Evolutionary conservation across 148 eudicot genomes (phyloP), one percentile per base, ranked within the genome.

Genomic region (Silene uniflora): DNA sequence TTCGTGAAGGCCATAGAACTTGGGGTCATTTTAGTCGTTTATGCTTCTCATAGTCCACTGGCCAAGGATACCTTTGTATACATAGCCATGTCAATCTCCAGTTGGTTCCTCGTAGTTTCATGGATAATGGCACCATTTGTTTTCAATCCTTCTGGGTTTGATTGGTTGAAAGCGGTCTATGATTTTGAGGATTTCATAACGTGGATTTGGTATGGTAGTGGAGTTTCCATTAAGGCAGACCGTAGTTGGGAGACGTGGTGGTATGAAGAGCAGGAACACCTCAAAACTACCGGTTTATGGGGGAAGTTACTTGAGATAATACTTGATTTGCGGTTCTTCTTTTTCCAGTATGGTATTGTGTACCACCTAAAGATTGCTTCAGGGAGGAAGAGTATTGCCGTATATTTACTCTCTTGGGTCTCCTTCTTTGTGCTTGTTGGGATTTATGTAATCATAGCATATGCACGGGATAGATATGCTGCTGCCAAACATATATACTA

Each of bases 241-340:
- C 79, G 83, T 76, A 88, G 98, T 81, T 93, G 98, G 98, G 98
- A 93, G 85, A 90, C 93, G 6, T 93, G 98, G 98, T 93, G 98
- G 98, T 88, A 90, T 61, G 98, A 93, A 76, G 98, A 93, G 73
- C 98, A 93, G 67, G 97, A 91, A 65, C 98, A 93, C 83, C 88
- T 93, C 67, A 85, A 91, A 80, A 85, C 87, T 12, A 91, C 95
- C 32, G 95, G 98, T 61, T 83, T 93, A 19, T 93, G 98, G 98
- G 98, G 98, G 13, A 93, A 91, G 78, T 75, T 91, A 76, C 46
- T 93, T 76, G 98, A 93, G 81, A 90, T 93, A 42, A 83, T 91
- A 74, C 59, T 93, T 67, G 95, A 93, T 76, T 90, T 93, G 4
- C 88, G 98, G 1, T 93, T 88, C 89, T 93, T 93, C 91, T 91